Evolutionary conservation across 495 filamentous ascomycete species (phyloP).

Genomic region (Evernia prunastri): DNA sequence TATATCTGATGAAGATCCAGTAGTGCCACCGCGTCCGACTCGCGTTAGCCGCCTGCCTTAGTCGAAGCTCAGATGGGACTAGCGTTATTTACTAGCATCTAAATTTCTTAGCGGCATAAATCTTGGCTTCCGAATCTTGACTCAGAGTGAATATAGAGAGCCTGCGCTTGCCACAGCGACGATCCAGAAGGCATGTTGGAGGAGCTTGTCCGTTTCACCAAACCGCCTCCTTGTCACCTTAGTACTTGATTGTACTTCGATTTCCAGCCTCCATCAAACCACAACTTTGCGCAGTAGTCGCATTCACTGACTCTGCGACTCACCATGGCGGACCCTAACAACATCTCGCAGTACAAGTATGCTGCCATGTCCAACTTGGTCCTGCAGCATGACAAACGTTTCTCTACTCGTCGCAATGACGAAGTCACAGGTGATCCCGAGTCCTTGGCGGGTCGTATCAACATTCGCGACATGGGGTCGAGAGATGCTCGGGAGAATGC

Average conservation of each 20-base stretch:
- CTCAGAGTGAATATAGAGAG: background rate
- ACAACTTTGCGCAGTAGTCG: conserved; percentile 23
- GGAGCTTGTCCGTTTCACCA: background rate
- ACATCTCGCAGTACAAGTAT: conserved; percentile 99
- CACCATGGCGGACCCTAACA: conserved; percentile 82
- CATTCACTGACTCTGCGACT: conserved; percentile 13
- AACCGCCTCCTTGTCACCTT: background rate
- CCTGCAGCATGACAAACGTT: conserved; percentile 96
- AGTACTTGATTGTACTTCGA: background rate
- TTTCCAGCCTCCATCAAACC: background rate
- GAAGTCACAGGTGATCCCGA: conserved; percentile 96
- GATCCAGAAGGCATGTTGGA: background rate
- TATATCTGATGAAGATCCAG: too few species aligned
- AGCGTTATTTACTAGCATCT: background rate
- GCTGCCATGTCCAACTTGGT: conserved; percentile 99
- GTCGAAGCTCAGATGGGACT: background rate
- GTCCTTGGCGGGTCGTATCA: conserved; percentile 88
- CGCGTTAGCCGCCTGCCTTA: too few species aligned
- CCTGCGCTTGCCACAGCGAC: background rate
- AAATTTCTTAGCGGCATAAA: background rate
- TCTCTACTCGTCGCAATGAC: conserved; percentile 84
- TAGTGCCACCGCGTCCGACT: too few species aligned
- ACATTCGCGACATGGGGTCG: conserved; percentile 88
- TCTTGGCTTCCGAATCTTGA: background rate
- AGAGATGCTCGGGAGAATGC: conserved; percentile 71